Conservation (phyloP, 768 basidiomycete genomes). For the Aureoboletus auriporus region DNA sequence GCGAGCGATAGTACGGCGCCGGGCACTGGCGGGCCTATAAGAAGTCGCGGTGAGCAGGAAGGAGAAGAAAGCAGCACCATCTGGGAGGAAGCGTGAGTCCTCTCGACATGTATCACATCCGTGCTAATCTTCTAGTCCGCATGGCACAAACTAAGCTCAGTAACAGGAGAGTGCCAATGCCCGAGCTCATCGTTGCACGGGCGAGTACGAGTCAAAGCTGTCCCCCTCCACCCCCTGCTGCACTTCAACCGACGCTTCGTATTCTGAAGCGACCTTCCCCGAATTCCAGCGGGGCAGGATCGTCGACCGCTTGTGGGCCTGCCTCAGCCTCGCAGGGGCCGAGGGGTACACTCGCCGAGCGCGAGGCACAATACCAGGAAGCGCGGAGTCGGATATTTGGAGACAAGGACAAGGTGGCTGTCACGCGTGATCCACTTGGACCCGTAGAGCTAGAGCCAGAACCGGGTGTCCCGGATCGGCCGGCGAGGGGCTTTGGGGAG, state of each 20-base stretch:
- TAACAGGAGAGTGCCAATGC: constrained; percentile 65
- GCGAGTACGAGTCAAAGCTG: constrained; percentile 35
- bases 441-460: constrained; percentile 16
- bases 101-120: not conserved
- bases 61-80: constrained; percentile 43
- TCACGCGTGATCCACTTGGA: constrained; percentile 33
- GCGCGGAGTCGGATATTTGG: constrained; percentile 75
- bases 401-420: constrained; percentile 12
- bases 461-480: not conserved
- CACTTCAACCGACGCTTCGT: constrained; percentile 59
- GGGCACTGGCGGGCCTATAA: not conserved
- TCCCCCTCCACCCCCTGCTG: constrained; percentile 49
- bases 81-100: constrained; percentile 70
- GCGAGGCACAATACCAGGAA: constrained; percentile 70
- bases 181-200: constrained; percentile 47
- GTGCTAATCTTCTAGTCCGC: constrained; percentile 13
- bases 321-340: constrained; percentile 17
- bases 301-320: constrained; percentile 9
- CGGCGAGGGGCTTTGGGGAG: constrained; percentile 28
- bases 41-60: not conserved
- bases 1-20: not conserved
- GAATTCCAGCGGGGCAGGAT: not conserved
- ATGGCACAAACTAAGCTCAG: constrained; percentile 30
- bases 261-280: constrained; percentile 68
- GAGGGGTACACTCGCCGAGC: constrained; percentile 46